Evolutionary conservation across 371 early-diverging fungal genomes (phyloP).

Genomic region (Mucor velutinosus): DNA sequence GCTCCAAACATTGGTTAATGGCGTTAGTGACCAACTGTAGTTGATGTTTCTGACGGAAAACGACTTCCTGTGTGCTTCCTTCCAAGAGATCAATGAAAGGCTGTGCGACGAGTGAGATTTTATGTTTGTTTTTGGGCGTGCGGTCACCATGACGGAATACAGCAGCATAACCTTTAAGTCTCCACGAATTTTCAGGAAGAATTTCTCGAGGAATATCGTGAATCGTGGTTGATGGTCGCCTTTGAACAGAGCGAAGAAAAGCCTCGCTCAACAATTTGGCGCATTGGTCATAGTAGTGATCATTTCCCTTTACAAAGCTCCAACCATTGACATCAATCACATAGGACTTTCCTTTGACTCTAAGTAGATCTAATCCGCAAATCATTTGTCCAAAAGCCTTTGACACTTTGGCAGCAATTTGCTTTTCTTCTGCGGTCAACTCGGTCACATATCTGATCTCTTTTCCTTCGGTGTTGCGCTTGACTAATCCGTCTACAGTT

Average conservation of each 20-base stretch:
- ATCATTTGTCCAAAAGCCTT: constrained; percentile 90
- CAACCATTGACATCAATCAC: constrained; percentile 99
- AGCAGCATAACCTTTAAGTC: constrained; percentile 88
- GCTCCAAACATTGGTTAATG: constrained; percentile 60
- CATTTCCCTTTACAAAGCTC: constrained; percentile 99
- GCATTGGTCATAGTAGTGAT: constrained; percentile 90
- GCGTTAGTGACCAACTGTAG: constrained; percentile 72
- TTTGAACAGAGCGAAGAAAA: constrained; percentile 46
- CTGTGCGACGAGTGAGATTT: constrained; percentile 69
- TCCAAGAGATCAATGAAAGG: constrained; percentile 74
- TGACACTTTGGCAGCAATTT: constrained; percentile 81
- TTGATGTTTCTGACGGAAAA: constrained; percentile 76
- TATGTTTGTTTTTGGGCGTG: constrained; percentile 97
- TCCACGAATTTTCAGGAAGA: constrained; percentile 86
- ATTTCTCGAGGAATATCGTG: constrained; percentile 63
- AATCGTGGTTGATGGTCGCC: constrained; percentile 59
- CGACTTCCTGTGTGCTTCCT: constrained; percentile 76
- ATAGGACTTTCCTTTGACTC: constrained; percentile 83
- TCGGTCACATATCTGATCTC: constrained; percentile 93
- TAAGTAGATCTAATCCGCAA: constrained; percentile 96
- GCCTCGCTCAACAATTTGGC: constrained; percentile 72
- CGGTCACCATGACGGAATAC: constrained; percentile 96
- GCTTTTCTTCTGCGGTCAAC: constrained; percentile 81
- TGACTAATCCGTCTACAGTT: constrained; percentile 96
- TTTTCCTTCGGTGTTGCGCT: constrained; percentile 95